Base-by-base conservation (phyloP, 2,329 filamentous ascomycete genomes). In the Verticillium tricorpus region DNA sequence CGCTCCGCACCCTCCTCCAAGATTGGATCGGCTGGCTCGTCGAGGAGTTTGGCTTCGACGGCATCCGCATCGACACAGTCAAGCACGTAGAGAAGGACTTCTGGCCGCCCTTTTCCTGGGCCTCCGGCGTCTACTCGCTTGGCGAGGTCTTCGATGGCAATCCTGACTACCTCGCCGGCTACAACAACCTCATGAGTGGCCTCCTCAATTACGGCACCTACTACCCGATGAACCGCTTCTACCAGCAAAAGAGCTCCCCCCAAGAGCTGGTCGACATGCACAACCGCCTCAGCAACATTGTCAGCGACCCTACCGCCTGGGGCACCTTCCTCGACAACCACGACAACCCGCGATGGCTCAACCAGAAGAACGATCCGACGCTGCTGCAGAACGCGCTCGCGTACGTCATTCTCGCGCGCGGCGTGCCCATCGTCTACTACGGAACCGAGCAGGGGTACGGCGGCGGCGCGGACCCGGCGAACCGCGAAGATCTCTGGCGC, bases 341-440 rank as follows among this genome's bases (percentile, higher is more conserved):
- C 67, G 85, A 87, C 69, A 78, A 83, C 57, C 68, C 79, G 5
- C 82, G 85, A 25, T 86, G 85, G 70, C 71, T 82, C 25, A 80
- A 74, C 64, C 70, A 78, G 62, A 86, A 81, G 58, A 69, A 74
- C 11, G 86, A 89, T 68, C 70, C 80, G 8, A 73, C 82, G 2
- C 77, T 87, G 2, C 81, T 85, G 56, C 84, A 85, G 71, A 89
- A 89, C 67, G 79, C 83, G 5, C 76, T 89, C 50, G 79, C 85
- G 0, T 89, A 85, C 67, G 83, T 82, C n/a, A 80, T 89, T 34
- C 79, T 89, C 19, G 76, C 77, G 2, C 78, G 87, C 60, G 87
- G 87, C 22, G 84, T 89, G 45, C 86, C 86, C 1, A 85, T 88
- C 61, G 78, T 89, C 37, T 90, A 89, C 72, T 82, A 88, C 66